A percentile compares a stretch with the other conserved stretches of the same genome.
phyloP scores from a whole-genome alignment of 2,329 filamentous ascomycete genomes.

The Alternaria brassicicola region DNA sequence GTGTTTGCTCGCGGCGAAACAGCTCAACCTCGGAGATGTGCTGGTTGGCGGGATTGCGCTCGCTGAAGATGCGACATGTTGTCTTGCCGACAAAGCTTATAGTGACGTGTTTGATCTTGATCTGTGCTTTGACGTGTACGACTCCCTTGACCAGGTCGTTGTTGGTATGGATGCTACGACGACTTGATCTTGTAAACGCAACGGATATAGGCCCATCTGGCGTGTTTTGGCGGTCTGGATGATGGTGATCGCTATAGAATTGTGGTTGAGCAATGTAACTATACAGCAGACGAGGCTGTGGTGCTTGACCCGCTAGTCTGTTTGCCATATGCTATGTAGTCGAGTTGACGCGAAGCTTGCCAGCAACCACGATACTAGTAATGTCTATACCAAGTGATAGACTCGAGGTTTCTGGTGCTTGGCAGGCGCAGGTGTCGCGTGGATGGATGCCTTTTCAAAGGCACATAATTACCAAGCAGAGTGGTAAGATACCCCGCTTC shows the following conservation, averaged over 20 bases:
- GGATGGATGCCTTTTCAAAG: constrained; percentile 1
- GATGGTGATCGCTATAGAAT: constrained; percentile 26
- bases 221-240: constrained; percentile 24
- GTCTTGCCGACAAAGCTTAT: constrained; percentile 26
- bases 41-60: constrained; percentile 20
- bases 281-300: constrained; percentile 21
- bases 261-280: constrained; percentile 23
- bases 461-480: not conserved
- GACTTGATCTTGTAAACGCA: constrained; percentile 22
- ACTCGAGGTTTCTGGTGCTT: not conserved
- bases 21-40: constrained; percentile 18
- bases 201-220: constrained; percentile 24
- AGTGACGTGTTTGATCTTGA: constrained; percentile 20
- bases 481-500: constrained; percentile 20
- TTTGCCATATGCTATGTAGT: constrained; percentile 5
- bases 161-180: constrained; percentile 26
- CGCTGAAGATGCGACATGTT: constrained; percentile 23
- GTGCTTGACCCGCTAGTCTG: constrained; percentile 5
- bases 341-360: not conserved
- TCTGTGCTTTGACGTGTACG: constrained; percentile 20
- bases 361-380: not conserved
- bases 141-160: constrained; percentile 29
- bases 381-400: not conserved
- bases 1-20: constrained; percentile 17
- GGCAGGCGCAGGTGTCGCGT: not conserved